Evolutionary conservation across 192 early-diverging fungal species (phyloP).

Genomic region (Thamnidium elegans): DNA sequence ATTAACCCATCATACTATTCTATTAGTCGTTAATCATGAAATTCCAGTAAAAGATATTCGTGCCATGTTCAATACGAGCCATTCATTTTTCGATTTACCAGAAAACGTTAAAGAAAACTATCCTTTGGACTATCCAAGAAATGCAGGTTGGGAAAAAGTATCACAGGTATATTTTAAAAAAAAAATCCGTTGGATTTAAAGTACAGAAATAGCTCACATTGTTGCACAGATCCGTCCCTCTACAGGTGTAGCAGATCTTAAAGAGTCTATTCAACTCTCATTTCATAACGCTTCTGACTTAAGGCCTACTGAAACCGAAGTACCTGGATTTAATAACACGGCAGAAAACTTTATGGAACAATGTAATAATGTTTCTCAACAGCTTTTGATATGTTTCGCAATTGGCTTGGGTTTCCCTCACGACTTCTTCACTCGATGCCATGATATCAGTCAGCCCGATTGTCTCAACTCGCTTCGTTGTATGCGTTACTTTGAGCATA

Average conservation of each 20-base stretch:
- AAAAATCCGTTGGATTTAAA: no score
- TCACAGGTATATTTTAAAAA: conserved; percentile 20
- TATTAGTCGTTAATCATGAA: conserved; percentile 28
- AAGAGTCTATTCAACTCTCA: conserved; percentile 30
- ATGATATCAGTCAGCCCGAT: conserved; percentile 31
- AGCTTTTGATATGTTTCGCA: conserved; percentile 25
- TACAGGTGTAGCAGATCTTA: conserved; percentile 17
- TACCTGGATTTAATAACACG: conserved; percentile 20
- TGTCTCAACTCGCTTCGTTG: conserved; percentile 25
- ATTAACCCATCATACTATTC: neutral
- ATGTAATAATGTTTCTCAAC: conserved; percentile 30
- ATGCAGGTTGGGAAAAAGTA: conserved; percentile 31
- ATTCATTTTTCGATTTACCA: conserved; percentile 26
- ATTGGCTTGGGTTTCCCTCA: conserved; percentile 28
- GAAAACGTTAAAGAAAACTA: conserved; percentile 29
- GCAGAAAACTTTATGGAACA: conserved; percentile 24
- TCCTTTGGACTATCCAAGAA: conserved; percentile 24
- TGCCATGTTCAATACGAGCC: conserved; percentile 24
- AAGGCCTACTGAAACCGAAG: conserved; percentile 24
- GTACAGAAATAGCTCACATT: neutral
- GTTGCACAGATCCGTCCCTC: conserved; percentile 6
- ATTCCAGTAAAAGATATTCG: conserved; percentile 12
- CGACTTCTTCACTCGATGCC: conserved; percentile 33
- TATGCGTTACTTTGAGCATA: conserved; percentile 13
- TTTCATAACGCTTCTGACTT: conserved; percentile 26